Percentiles rank a stretch among this genome's conserved stretches.
Conservation (phyloP, 2,329 filamentous ascomycete genomes). For the Paracamarosporium sp. region DNA sequence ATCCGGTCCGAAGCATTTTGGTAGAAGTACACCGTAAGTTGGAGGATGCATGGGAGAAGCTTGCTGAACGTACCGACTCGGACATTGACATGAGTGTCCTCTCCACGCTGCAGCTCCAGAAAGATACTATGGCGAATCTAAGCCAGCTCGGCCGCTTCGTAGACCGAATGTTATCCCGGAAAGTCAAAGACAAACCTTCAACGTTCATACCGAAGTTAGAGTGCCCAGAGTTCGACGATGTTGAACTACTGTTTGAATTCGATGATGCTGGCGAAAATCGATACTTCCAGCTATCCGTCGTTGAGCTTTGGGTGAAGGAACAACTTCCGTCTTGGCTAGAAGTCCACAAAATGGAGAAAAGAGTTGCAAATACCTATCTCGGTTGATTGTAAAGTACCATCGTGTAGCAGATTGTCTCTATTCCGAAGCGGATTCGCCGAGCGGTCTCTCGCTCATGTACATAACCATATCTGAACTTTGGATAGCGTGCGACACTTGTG, state of each 20-base stretch:
- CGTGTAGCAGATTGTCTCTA: conserved; percentile 39
- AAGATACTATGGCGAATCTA: background rate
- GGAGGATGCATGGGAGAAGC: background rate
- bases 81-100: background rate
- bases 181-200: background rate
- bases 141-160: background rate
- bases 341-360: conserved; percentile 16
- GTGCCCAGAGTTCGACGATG: conserved; percentile 11
- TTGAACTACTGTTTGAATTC: conserved; percentile 16
- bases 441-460: conserved; percentile 61
- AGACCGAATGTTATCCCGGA: background rate
- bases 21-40: background rate
- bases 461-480: conserved; percentile 65
- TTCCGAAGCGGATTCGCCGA: conserved; percentile 43
- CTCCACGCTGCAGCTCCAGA: background rate
- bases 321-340: conserved; percentile 50
- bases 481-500: conserved; percentile 62
- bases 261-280: conserved; percentile 17
- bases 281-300: conserved; percentile 39
- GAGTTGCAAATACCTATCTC: conserved; percentile 26
- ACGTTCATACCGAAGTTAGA: conserved; percentile 16
- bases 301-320: conserved; percentile 58
- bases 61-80: background rate
- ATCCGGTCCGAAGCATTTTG: background rate
- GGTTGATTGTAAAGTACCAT: conserved; percentile 20